Evolutionary conservation across 2,329 filamentous ascomycete genomes (phyloP), one percentile per base, ranked within the genome.

Genomic region (Dendryphion nanum): DNA sequence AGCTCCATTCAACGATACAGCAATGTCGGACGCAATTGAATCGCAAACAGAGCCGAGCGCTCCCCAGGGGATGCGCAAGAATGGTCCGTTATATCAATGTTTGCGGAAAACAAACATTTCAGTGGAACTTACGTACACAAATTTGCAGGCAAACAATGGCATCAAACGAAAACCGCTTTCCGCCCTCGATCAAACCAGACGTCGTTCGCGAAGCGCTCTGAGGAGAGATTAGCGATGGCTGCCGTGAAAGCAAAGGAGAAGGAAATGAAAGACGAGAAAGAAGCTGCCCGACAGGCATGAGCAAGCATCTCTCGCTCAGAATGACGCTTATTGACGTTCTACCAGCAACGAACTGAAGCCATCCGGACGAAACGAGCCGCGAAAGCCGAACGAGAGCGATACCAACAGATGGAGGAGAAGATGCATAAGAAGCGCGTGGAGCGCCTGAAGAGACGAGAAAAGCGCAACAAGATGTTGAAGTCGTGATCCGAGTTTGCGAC

Each of bases 401-500:
- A 91, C 63, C 88, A 89, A 67, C 88, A 90, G 74, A 81, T 98
- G 81, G 91, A 89, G 15, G 88, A 89, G 72, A 97, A 93, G 74
- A 97, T 98, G 93, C 91, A 97, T 73, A 82, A 81, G 69, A 97
- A 95, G 77, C 79, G 90, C 45, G 85, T 97, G 10, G 93, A 98
- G 71, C 81, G 93, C 55, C 70, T 95, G 68, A 95, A 89, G 82
- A 81, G 90, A 62, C 86, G 89, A 68, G 93, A 98, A 76, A 97
- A 97, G 83, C 82, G 93, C 63, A 98, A 91, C 70, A 93, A 91
- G 73, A 71, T 89, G 64, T 56, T 76, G 43, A 75, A 75, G 53
- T 74, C 72, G 21, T 75, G 65, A n/a, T n/a, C n/a, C n/a, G n/a
- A n/a, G n/a, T n/a, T n/a, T n/a, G n/a, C n/a, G n/a, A n/a, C n/a